These are phyloP conservation scores for Paulownia fortunei DNA, from an alignment of 257 asterid genomes.

Conservation along the genomic window DNA sequence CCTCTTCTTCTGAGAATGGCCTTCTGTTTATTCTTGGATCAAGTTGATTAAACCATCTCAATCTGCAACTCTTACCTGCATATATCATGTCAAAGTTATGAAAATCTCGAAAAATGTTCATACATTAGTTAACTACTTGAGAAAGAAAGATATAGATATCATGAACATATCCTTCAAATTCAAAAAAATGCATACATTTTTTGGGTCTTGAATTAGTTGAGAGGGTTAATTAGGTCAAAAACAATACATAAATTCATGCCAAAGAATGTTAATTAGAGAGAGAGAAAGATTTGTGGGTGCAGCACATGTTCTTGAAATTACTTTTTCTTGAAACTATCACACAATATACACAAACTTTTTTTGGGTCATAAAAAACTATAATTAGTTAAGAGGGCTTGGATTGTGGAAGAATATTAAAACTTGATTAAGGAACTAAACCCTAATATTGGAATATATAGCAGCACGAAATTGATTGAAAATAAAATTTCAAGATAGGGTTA, in stretches of 20 bases:
- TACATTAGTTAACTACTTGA: no score
- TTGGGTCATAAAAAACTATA: not conserved
- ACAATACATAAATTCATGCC: not conserved
- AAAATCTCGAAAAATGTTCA: not conserved
- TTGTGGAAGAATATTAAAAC: not conserved
- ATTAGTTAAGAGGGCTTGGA: not conserved
- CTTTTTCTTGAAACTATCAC: not conserved
- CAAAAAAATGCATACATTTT: not conserved
- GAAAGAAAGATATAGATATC: no score
- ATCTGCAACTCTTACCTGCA: conserved; percentile 92
- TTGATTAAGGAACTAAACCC: conserved; percentile 31
- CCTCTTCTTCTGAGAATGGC: conserved; percentile 91
- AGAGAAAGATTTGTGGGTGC: not conserved
- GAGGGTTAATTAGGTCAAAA: not conserved
- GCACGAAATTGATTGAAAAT: not conserved
- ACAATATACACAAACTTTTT: not conserved
- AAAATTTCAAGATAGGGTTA: not conserved
- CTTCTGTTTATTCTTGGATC: conserved; percentile 93
- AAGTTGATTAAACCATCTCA: conserved; percentile 94
- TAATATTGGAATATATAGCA: conserved; percentile 5
- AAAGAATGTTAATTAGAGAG: not conserved
- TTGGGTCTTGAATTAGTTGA: not conserved
- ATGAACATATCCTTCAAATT: no score
- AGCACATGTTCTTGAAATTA: not conserved
- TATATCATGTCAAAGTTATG: not conserved